Evolutionary conservation across 345 rosid species (phyloP).

Genomic region (Turritis glabra): DNA sequence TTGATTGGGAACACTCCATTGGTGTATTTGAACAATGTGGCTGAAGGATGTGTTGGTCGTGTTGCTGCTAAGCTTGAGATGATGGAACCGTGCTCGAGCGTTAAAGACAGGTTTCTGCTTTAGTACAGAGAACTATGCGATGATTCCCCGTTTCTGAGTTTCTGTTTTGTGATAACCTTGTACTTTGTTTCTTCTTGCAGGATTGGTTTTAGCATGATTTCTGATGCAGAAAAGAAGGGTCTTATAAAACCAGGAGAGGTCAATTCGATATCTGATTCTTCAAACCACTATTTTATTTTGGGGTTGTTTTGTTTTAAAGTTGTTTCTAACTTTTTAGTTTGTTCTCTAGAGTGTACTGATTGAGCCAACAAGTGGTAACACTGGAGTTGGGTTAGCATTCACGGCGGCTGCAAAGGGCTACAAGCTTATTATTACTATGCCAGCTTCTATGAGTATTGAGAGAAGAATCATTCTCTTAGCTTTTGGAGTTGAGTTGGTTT

Average conservation of each 20-base stretch:
- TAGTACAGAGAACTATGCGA: background rate
- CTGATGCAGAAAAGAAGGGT: constrained; percentile 81
- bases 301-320: background rate
- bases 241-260: constrained; percentile 83
- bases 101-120: constrained; percentile 67
- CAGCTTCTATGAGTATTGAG: constrained; percentile 90
- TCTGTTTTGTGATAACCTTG: background rate
- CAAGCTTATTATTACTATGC: constrained; percentile 84
- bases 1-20: constrained; percentile 84
- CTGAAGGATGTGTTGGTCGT: constrained; percentile 75
- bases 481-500: constrained; percentile 85
- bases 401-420: constrained; percentile 90
- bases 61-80: constrained; percentile 84
- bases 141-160: background rate
- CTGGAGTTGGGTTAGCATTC: constrained; percentile 92
- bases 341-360: constrained; percentile 64
- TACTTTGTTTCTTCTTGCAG: constrained; percentile 38
- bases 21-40: constrained; percentile 71
- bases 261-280: constrained; percentile 10
- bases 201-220: constrained; percentile 90
- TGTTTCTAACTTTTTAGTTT: constrained; percentile 9
- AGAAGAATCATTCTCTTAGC: constrained; percentile 92
- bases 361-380: constrained; percentile 98
- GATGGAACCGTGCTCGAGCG: constrained; percentile 81
- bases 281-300: background rate